Conservation (phyloP, 345 rosid genomes). For the Populus tremula region DNA sequence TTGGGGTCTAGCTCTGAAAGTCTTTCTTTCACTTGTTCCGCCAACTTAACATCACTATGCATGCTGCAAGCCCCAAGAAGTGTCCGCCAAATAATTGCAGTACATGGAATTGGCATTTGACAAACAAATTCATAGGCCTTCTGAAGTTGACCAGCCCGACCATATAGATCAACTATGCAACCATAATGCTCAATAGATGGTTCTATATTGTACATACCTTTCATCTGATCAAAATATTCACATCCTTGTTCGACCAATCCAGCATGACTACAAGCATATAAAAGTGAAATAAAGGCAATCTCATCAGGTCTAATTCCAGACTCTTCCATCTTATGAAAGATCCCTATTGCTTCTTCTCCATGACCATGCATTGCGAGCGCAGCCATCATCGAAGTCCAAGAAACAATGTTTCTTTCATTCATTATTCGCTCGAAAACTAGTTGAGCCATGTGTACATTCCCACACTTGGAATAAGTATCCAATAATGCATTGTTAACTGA, state of each 20-base stretch:
- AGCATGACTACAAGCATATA: conserved; percentile 95
- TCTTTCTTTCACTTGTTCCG: conserved; percentile 67
- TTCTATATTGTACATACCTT: conserved; percentile 45
- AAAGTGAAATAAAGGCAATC: conserved; percentile 61
- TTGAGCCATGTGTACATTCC: conserved; percentile 64
- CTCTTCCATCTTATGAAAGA: conserved; percentile 65
- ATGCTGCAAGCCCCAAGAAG: conserved; percentile 88
- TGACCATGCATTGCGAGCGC: conserved; percentile 80
- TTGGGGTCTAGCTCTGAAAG: conserved; percentile 74
- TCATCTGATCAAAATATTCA: conserved; percentile 58
- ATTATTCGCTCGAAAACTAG: conserved; percentile 62
- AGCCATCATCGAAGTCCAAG: conserved; percentile 86
- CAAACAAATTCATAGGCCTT: conserved; percentile 69
- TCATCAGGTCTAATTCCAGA: conserved; percentile 60
- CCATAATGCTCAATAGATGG: conserved; percentile 58
- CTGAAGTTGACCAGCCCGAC: conserved; percentile 79
- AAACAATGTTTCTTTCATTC: conserved; percentile 61
- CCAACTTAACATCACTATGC: conserved; percentile 76
- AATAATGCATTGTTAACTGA: conserved; percentile 76
- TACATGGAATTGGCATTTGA: conserved; percentile 70
- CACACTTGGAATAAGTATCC: conserved; percentile 81
- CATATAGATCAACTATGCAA: conserved; percentile 76
- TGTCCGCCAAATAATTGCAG: conserved; percentile 85
- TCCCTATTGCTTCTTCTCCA: conserved; percentile 62
- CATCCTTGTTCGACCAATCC: conserved; percentile 85